phyloP scores from a whole-genome alignment of 805 yeast genomes.

The Debaryomyces castellii region DNA sequence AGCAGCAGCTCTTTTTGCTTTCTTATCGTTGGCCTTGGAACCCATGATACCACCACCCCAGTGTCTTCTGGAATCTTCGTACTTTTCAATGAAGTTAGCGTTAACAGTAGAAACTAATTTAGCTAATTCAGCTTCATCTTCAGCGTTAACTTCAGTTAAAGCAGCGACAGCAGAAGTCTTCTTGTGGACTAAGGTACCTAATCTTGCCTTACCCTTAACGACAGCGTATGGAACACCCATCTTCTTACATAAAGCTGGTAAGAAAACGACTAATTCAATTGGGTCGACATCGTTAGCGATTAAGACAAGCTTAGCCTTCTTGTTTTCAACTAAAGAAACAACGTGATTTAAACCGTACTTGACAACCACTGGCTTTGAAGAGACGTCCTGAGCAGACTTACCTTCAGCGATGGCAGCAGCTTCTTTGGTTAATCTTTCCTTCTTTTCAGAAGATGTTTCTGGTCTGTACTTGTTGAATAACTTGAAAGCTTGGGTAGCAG shows the following conservation, averaged over 20 bases:
- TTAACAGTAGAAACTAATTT: conserved; percentile 89
- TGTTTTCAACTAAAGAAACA: conserved; percentile 95
- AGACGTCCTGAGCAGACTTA: conserved; percentile 93
- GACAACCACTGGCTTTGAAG: conserved; percentile 94
- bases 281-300: conserved; percentile 99
- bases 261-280: conserved; percentile 93
- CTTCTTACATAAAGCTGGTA: conserved; percentile 99
- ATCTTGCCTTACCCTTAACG: conserved; percentile 47
- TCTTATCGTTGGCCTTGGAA: conserved; percentile 85
- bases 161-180: conserved; percentile 98
- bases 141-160: conserved; percentile 89
- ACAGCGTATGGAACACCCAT: conserved; percentile 86
- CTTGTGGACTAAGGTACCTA: conserved; percentile 76
- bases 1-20: conserved; percentile 71
- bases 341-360: conserved; percentile 99
- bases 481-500: conserved; percentile 96
- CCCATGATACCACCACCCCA: conserved; percentile 99
- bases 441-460: conserved; percentile 95
- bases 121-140: conserved; percentile 93
- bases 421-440: conserved; percentile 97
- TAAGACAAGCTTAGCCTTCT: conserved; percentile 95
- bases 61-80: conserved; percentile 95
- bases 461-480: conserved; percentile 99
- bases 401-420: conserved; percentile 99
- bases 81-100: conserved; percentile 89